Evolutionary conservation across 2,329 filamentous ascomycete species (phyloP).

Genomic region (Cordyceps pruinosa): DNA sequence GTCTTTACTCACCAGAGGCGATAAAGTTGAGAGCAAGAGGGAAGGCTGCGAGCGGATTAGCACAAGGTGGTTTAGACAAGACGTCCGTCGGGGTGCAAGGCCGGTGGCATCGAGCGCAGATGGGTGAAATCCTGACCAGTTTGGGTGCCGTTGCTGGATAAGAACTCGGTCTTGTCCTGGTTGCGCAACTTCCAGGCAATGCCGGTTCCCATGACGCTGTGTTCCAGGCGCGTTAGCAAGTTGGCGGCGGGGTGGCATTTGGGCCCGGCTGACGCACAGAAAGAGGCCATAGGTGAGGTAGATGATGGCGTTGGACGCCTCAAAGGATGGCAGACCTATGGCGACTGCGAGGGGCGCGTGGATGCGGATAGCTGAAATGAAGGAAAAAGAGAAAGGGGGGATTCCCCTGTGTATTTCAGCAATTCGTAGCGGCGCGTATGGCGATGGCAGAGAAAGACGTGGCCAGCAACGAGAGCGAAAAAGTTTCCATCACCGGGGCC

Average conservation of each 20-base stretch:
- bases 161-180: constrained; percentile 63
- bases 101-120: constrained; percentile 11
- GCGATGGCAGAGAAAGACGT: neutral
- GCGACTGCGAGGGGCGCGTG: constrained; percentile 12
- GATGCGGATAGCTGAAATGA: too few species aligned
- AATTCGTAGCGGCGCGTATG: neutral
- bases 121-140: constrained; percentile 55
- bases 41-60: constrained; percentile 50
- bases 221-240: neutral
- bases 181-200: constrained; percentile 52
- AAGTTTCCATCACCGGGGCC: too few species aligned
- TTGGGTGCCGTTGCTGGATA: constrained; percentile 74
- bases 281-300: constrained; percentile 74
- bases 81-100: constrained; percentile 4
- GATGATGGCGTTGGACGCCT: constrained; percentile 77
- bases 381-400: neutral
- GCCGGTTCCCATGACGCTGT: constrained; percentile 56
- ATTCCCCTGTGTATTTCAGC: neutral
- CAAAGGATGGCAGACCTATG: constrained; percentile 69
- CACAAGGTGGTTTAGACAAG: neutral
- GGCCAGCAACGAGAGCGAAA: neutral
- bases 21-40: constrained; percentile 85
- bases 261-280: constrained; percentile 46
- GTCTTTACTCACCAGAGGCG: constrained; percentile 72
- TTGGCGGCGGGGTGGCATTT: neutral